phyloP scores from a whole-genome alignment of 2,329 filamentous ascomycete species.

The Cladosporium sp. region DNA sequence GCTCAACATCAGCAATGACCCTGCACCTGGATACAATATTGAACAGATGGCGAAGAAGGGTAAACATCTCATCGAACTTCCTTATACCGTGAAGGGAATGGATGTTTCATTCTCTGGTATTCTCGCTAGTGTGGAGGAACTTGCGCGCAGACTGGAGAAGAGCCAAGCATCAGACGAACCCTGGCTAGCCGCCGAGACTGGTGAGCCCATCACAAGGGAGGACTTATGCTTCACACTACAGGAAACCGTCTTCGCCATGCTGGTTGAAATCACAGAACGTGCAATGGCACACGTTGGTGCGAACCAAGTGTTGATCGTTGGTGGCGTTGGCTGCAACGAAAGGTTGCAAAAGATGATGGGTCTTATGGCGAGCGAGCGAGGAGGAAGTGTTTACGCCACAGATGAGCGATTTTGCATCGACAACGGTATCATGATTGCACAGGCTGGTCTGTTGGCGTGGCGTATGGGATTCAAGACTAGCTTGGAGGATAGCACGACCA shows the following conservation, averaged over 20 bases:
- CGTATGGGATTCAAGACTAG: constrained; percentile 73
- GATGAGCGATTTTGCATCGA: constrained; percentile 98
- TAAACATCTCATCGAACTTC: constrained; percentile 73
- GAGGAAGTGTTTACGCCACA: constrained; percentile 87
- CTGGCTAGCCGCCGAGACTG: constrained; percentile 42
- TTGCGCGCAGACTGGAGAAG: constrained; percentile 62
- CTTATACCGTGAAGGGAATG: constrained; percentile 98
- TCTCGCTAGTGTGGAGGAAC: constrained; percentile 72
- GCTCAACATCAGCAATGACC: constrained; percentile 87
- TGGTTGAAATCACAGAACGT: constrained; percentile 96
- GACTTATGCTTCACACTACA: constrained; percentile 93
- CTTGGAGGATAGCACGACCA: constrained; percentile 72
- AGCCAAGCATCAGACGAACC: constrained; percentile 9
- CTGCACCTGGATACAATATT: constrained; percentile 95
- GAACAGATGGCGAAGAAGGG: constrained; percentile 83
- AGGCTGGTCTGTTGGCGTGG: constrained; percentile 84
- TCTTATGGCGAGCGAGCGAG: constrained; percentile 81
- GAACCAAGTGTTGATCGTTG: constrained; percentile 86
- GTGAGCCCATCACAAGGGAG: constrained; percentile 65
- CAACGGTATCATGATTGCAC: constrained; percentile 99
- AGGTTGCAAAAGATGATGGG: constrained; percentile 98
- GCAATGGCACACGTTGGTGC: constrained; percentile 97
- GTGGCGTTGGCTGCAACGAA: constrained; percentile 93
- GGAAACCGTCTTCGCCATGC: constrained; percentile 93
- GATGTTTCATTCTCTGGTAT: constrained; percentile 96